Evolutionary conservation across 306 rosid genomes (phyloP).

Genomic region (Cucurbita ficifolia): DNA sequence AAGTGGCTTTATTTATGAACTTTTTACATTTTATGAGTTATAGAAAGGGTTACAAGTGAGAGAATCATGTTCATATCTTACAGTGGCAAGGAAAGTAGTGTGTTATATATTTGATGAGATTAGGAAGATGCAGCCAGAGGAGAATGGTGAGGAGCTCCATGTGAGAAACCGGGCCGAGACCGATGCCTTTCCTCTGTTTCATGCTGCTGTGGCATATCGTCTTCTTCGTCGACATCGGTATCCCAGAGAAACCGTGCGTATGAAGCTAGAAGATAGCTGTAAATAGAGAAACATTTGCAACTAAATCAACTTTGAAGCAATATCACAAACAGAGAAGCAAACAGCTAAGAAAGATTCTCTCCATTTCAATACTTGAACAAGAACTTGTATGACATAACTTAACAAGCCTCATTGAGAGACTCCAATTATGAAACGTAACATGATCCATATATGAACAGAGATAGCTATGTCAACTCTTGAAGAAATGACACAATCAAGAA

Average conservation of each 20-base stretch:
- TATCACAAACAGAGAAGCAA: background rate
- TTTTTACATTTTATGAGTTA: background rate
- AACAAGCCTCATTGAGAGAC: background rate
- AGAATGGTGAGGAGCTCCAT: conserved; percentile 26
- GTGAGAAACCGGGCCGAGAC: conserved; percentile 16
- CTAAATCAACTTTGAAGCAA: background rate
- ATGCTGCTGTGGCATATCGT: conserved; percentile 12
- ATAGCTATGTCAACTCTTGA: background rate
- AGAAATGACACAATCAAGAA: background rate
- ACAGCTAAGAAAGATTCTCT: background rate
- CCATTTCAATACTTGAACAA: background rate
- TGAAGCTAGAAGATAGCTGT: conserved; percentile 65
- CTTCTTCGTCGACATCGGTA: conserved; percentile 39
- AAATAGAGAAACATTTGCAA: background rate
- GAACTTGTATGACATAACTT: background rate
- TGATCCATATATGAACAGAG: background rate
- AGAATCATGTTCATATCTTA: background rate
- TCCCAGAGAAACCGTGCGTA: conserved; percentile 40
- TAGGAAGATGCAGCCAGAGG: conserved; percentile 36
- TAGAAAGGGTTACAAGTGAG: conserved; percentile 1
- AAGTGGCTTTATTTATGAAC: background rate
- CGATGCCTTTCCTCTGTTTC: conserved; percentile 14
- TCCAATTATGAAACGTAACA: background rate
- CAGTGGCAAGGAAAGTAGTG: background rate
- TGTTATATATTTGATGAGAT: background rate